Base-by-base conservation (phyloP, 352 stramenopile genomes). In the Globisporangium splendens region DNA sequence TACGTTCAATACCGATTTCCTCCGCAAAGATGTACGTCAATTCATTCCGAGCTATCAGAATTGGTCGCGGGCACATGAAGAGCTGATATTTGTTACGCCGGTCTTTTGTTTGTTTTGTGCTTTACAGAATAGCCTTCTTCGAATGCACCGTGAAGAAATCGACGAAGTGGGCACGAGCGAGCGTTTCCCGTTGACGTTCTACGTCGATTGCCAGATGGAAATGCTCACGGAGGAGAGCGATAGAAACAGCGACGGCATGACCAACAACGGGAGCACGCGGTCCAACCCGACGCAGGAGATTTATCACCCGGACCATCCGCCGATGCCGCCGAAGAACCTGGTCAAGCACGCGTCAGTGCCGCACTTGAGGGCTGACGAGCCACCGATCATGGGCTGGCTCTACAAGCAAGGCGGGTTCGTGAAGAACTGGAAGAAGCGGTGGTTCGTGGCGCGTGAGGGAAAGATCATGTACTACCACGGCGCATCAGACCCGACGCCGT, bases 351-450 rank as follows among this genome's bases (percentile, higher is more conserved):
- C 58, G 3, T 62, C 70, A 13, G 44, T 60, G 18, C 66, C 73
- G 15, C 49, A 50, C 46, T 33, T 66, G 18, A 39, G 54, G 46
- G 41, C 57, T 12, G 55, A 78, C 41, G 22, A 65, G 15, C 65
- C 66, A 47, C 75, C 69, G 1, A 83, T 86, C 70, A 86, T 88
- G 66, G 81, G 80, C 4, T 91, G 78, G 76, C 53, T 92, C 43
- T 83, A 83, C 49, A 90, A 92, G 42, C 75, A 90, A 61, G 84
- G 80, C 38, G 84, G 84, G 2, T 91, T 94, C 24, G 75, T 94
- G 21, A 87, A 88, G 49, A 92, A 87, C 67, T 94, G 84, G 84
- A 94, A 91, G 60, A 86, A 86, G 46, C 73, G 84, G 46, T 94
- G 84, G 84, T 92, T 91, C 64, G 82, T 94, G 10, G 79, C 82